These are phyloP conservation scores for Metschnikowia continentalis DNA, from an alignment of 805 yeast genomes.

Conservation along the genomic window DNA sequence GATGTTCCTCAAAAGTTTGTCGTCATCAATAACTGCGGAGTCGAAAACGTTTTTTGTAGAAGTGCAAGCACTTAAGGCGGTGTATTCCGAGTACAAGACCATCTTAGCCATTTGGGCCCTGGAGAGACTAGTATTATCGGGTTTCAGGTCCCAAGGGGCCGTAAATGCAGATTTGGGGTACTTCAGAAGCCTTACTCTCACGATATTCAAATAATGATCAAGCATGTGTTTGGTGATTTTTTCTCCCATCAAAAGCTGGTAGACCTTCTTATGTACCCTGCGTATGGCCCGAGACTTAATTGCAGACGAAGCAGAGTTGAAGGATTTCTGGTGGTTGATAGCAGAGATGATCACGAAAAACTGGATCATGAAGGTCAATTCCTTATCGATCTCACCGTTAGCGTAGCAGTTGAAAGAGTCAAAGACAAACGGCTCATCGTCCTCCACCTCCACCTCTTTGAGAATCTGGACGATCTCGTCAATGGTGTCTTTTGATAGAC, in stretches of 20 bases:
- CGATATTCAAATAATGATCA: constrained; percentile 27
- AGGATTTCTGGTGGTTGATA: constrained; percentile 22
- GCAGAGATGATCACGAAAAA: constrained; percentile 37
- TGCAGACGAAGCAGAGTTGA: constrained; percentile 24
- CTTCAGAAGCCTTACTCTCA: constrained; percentile 35
- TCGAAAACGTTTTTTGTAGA: constrained; percentile 25
- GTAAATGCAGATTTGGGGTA: constrained; percentile 42
- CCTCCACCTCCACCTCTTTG: constrained; percentile 33
- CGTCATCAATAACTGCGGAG: constrained; percentile 51
- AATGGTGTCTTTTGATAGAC: constrained; percentile 25
- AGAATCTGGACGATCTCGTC: constrained; percentile 32
- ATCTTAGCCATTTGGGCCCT: constrained; percentile 44
- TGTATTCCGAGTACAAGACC: constrained; percentile 54
- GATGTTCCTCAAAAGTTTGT: constrained; percentile 54
- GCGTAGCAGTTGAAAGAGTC: constrained; percentile 62
- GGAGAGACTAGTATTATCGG: neutral
- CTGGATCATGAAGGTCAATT: constrained; percentile 51
- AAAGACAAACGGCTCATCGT: constrained; percentile 38
- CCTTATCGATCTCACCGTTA: constrained; percentile 58
- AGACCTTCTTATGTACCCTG: constrained; percentile 55
- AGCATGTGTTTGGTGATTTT: constrained; percentile 41
- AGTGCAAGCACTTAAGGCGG: constrained; percentile 43
- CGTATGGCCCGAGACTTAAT: constrained; percentile 28
- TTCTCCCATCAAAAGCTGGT: constrained; percentile 53
- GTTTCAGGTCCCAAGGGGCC: neutral